These are phyloP conservation scores for Citrullus amarus DNA, from an alignment of 306 rosid genomes.

Conservation along the genomic window DNA sequence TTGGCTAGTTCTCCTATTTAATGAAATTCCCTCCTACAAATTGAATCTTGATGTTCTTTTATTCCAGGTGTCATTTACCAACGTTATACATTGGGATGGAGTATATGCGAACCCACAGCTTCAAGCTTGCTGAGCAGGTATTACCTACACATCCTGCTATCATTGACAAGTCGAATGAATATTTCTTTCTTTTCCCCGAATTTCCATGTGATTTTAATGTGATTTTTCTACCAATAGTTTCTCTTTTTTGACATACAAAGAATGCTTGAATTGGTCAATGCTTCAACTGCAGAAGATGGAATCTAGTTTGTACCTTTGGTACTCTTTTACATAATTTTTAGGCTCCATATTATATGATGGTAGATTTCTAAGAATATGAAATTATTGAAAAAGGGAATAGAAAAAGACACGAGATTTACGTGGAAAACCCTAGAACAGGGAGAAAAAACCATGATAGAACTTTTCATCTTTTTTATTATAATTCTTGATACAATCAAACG, in stretches of 20 bases:
- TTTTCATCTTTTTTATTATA: too few species aligned
- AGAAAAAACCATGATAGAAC: too few species aligned
- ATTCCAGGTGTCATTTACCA: slow-evolving; percentile 97
- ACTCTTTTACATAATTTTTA: background rate
- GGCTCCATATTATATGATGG: background rate
- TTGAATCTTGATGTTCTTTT: slow-evolving; percentile 58
- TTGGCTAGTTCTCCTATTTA: slow-evolving; percentile 32
- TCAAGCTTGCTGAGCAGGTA: slow-evolving; percentile 98
- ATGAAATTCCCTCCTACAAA: slow-evolving; percentile 36
- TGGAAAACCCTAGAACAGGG: too few species aligned
- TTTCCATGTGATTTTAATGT: background rate
- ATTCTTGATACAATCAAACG: too few species aligned
- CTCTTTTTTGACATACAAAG: background rate
- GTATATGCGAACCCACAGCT: slow-evolving; percentile 96
- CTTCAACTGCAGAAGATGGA: background rate
- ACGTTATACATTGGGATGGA: slow-evolving; percentile 98
- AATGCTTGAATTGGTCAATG: background rate
- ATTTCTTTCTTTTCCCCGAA: background rate
- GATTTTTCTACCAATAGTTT: background rate
- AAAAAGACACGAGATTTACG: too few species aligned
- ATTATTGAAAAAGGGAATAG: too few species aligned
- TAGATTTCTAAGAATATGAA: background rate
- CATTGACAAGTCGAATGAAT: background rate
- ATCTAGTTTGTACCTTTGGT: background rate
- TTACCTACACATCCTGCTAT: background rate